phyloP scores from a whole-genome alignment of 1,139 yeast species.

The Tardiomyces blankii region DNA sequence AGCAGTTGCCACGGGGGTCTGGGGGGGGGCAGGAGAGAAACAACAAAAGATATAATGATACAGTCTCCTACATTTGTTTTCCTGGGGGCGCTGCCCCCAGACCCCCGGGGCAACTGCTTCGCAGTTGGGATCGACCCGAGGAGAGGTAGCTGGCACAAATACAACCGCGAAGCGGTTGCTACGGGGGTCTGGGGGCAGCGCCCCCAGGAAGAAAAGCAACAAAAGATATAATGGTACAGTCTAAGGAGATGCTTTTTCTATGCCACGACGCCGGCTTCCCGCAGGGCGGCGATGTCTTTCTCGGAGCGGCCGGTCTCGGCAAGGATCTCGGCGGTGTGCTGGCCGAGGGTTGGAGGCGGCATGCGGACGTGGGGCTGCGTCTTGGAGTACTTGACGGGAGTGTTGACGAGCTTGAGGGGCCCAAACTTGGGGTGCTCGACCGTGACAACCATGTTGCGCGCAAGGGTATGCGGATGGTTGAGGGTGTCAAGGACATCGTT shows the following conservation, averaged over 20 bases:
- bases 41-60: too few relatives aligned
- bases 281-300: conserved; percentile 12
- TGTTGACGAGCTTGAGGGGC: conserved; percentile 26
- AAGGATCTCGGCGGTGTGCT: conserved; percentile 22
- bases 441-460: conserved; percentile 28
- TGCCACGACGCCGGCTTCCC: conserved; percentile 17
- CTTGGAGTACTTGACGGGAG: conserved; percentile 29
- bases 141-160: too few relatives aligned
- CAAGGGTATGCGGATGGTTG: conserved; percentile 27
- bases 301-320: conserved; percentile 14
- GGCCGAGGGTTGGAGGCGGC: conserved; percentile 32
- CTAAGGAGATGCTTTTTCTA: conserved; percentile 1
- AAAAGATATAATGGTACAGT: too few relatives aligned
- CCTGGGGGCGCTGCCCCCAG: too few relatives aligned
- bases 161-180: too few relatives aligned
- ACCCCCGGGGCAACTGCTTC: too few relatives aligned
- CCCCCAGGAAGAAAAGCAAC: too few relatives aligned
- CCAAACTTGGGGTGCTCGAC: conserved; percentile 29
- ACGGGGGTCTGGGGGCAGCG: too few relatives aligned
- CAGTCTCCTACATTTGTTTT: too few relatives aligned
- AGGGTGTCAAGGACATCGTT: conserved; percentile 29
- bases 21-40: too few relatives aligned
- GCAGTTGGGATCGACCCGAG: too few relatives aligned
- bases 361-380: conserved; percentile 28
- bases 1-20: too few relatives aligned